Evolutionary conservation across 1,284 basidiomycete genomes (phyloP), one percentile per base, ranked within the genome.

Genomic region (Ustilago vetiveriae): DNA sequence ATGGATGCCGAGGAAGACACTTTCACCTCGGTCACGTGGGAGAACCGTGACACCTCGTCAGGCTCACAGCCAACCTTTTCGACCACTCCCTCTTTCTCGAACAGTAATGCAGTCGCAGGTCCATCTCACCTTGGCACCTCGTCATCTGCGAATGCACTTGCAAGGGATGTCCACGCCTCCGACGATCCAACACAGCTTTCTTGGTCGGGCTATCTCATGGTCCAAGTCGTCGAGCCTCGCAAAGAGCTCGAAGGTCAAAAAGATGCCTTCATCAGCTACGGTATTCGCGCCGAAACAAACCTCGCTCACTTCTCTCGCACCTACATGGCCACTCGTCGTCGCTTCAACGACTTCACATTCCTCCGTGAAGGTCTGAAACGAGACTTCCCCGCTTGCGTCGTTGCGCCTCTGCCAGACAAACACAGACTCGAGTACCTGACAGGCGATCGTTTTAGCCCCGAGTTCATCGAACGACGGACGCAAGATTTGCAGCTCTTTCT

Each of bases 261-360:
- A 84, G 94, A 98, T 82, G 90, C 92, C 57, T 98, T 93, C 83
- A 92, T 98, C 51, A 94, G 92, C 40, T 98, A 98, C 83, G 86
- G 94, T 37, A 92, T 98, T 35, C 87, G 89, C 24, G 92, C 92
- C 38, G 90, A 92, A 91, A 94, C 91, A 24, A 91, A 89, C 75
- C 86, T 90, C 19, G 86, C 87, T 23, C 91, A 88, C 84, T 98
- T 91, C 48, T 57, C 72, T 4, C 58, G 70, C 16, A 69, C 86
- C 88, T 89, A 23, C 87, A 88, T 38, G 84, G 85, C 89, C 6
- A 85, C 90, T 14, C 88, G 95, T 50, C 87, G 95, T 62, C 88
- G 95, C 23, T 99, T 96, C 84, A 92, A 95, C 79, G 96, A 99
- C 84, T 99, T 99, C 83, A 90, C 92, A 32, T 98, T 98, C 82